Percentiles rank a stretch among this genome's conserved stretches.
phyloP scores from a whole-genome alignment of 2,329 filamentous ascomycete species.

The Fusarium oligoseptatum region DNA sequence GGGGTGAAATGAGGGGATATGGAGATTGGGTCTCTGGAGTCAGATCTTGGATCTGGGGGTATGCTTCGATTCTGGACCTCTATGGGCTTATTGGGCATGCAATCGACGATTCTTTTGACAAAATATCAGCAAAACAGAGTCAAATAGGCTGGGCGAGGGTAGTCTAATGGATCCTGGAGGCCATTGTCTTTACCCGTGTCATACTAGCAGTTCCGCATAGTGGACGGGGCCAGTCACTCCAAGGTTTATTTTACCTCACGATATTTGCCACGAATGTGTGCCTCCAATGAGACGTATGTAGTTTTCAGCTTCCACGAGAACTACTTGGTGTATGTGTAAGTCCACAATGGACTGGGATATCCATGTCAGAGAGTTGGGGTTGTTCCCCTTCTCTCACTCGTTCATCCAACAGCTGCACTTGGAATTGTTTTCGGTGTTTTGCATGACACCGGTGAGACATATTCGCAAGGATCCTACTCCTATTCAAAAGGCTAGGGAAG shows the following conservation, averaged over 20 bases:
- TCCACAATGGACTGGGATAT: neutral
- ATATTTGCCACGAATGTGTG: neutral
- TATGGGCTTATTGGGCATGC: neutral
- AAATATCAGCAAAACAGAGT: too few species aligned
- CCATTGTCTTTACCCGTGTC: neutral
- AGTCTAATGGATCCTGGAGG: neutral
- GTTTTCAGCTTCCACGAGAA: neutral
- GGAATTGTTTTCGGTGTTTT: neutral
- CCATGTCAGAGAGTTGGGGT: neutral
- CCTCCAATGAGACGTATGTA: neutral
- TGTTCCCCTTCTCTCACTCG: neutral
- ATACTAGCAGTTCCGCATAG: neutral
- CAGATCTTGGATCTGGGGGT: neutral
- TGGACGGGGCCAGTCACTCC: neutral
- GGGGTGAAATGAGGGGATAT: neutral
- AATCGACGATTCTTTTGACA: neutral
- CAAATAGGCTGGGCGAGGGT: neutral
- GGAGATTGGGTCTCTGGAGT: neutral
- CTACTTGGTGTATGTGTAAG: neutral
- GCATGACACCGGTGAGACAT: neutral
- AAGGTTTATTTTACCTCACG: neutral
- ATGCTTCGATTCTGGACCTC: neutral
- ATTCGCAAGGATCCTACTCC: constrained; percentile 2
- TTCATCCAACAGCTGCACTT: neutral
- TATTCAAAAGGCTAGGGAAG: neutral